Evolutionary conservation across 305 asterid species (phyloP).

Genomic region (Vinca major): DNA sequence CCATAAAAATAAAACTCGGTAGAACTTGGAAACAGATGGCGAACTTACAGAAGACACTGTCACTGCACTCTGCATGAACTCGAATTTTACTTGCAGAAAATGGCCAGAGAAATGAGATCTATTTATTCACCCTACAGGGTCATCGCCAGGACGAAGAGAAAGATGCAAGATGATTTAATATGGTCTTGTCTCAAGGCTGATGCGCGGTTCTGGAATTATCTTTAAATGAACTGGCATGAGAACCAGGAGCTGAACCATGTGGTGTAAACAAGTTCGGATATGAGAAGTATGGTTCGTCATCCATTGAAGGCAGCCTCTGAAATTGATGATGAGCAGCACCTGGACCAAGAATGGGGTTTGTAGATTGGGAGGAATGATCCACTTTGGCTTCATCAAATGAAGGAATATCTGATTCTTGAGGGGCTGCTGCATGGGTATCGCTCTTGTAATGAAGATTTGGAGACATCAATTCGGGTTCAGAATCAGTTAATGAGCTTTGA

Average conservation of each 20-base stretch:
- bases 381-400: slow-evolving; percentile 24
- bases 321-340: slow-evolving; percentile 42
- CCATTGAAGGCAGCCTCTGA: slow-evolving; percentile 69
- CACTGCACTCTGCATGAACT: neutral
- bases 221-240: slow-evolving; percentile 34
- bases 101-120: neutral
- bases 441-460: slow-evolving; percentile 20
- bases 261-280: slow-evolving; percentile 72
- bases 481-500: slow-evolving; percentile 26
- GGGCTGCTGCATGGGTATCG: slow-evolving; percentile 10
- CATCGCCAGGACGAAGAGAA: neutral
- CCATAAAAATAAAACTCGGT: neutral
- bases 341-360: slow-evolving; percentile 17
- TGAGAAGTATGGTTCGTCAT: slow-evolving; percentile 60
- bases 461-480: slow-evolving; percentile 22
- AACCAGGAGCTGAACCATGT: slow-evolving; percentile 37
- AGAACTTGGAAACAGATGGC: neutral
- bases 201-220: slow-evolving; percentile 31
- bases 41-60: neutral
- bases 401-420: slow-evolving; percentile 23
- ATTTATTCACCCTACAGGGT: no score
- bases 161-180: neutral
- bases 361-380: slow-evolving; percentile 27
- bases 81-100: neutral
- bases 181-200: slow-evolving; percentile 16